Evolutionary conservation across 495 filamentous ascomycete species (phyloP), one percentile per base, ranked within the genome.

Genomic region (Penicillium flavigenum): DNA sequence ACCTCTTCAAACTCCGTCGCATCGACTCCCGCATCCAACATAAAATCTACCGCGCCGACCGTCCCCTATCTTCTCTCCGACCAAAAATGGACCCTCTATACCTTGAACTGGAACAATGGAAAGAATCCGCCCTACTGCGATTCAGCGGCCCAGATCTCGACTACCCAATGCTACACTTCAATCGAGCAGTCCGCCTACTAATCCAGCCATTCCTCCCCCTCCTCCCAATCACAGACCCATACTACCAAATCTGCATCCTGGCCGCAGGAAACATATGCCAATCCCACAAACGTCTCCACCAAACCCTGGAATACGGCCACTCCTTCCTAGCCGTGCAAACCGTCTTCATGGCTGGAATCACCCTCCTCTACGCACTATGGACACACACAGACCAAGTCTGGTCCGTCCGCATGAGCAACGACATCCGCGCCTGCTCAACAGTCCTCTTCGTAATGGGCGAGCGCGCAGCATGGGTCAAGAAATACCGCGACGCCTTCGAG

Each of bases 401-500:
- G 79, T 79, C 78, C 20, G 70, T 81, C 22, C 72, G 72, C 22
- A 77, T 81, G 59, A 79, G 76, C 59, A 81, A 81, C 57, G 77
- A 83, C 38, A 79, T 81, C 46, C 76, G 80, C 45, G 80, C 79
- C 22, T 83, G 78, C 69, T 81, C 79, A 5, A 73, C 77, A 2
- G 79, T 81, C 0, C 66, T 83, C 8, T 81, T 81, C 58, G 78
- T 81, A 38, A 81, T 83, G 77, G 77, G 76, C 12, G 80, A 83
- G 58, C 73, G 79, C 42, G 78, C 78, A 10, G 68, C 73, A 11
- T 79, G 73, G 72, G 79, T 81, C 1, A 80, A 79, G 54, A 78
- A 80, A 48, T 81, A 81, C 69, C 77, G 80, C 31, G 79, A 83
- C 49, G 76, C 80, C 1, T 79, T 83, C 48, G 80, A 83, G 46